Evolutionary conservation across 2,329 filamentous ascomycete species (phyloP), one percentile per base, ranked within the genome.

Genomic region (Cladophialophora psammophila): DNA sequence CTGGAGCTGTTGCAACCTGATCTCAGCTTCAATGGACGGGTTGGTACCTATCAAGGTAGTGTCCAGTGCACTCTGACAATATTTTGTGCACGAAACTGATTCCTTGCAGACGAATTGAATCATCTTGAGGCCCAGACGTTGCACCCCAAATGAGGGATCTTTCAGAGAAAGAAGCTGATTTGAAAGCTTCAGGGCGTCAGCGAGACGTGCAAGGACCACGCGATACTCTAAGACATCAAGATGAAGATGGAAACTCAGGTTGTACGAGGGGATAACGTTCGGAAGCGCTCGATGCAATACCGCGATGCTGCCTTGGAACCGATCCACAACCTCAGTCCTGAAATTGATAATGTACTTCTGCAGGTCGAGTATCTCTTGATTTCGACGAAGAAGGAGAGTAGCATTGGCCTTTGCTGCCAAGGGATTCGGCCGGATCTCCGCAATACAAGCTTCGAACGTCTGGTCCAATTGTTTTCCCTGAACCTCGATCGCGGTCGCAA

Each of bases 1-100:
- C 26, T 64, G 69, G 6, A 72, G 54, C 52, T 73, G 71, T 31
- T 72, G 68, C 26, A 76, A 64, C 20, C 70, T 70, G 1, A 73
- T 59, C 60, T 76, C 75, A 32, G 64, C 67, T 61, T 75, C 73
- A 34, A 76, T 63, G 18, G 67, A 60, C 36, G 70, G 71, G 34
- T 72, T 57, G 8, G 64, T 59, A 35, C 56, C 67, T 0, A 36
- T 48, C 26, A 52, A 15, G n/a, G 63, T 68, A 26, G 67, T 52
- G 2, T 34, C 45, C 42, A 75, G 69, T 9, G 63, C 50, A 10
- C 52, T 36, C n/a, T 70, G 45, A 35, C 73, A 66, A 32, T 65
- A 54, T 2, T 55, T 36, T 2, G 71, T 40, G 26, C 67, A 71
- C 0, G 63, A 60, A 1, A 63, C 59, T n/a, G 71, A 68, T 56